phyloP scores from a whole-genome alignment of 345 rosid genomes.

The Anacardium occidentale region DNA sequence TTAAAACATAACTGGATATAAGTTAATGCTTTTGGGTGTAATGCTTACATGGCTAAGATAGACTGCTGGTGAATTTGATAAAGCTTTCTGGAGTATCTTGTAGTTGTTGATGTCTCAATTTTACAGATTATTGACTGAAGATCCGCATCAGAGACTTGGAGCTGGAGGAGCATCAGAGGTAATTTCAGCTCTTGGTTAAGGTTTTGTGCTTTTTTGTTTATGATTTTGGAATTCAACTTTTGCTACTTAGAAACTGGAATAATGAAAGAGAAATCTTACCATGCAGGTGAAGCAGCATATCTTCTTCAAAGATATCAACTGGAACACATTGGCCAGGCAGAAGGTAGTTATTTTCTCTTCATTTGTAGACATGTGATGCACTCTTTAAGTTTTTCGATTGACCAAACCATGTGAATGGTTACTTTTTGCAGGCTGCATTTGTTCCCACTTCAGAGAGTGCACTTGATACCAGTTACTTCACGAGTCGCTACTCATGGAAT shows the following conservation, averaged over 20 bases:
- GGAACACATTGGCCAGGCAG: slow-evolving; percentile 98
- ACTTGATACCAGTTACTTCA: slow-evolving; percentile 94
- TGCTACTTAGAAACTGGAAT: slow-evolving; percentile 13
- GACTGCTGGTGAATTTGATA: background rate
- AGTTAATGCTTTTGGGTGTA: background rate
- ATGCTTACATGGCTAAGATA: background rate
- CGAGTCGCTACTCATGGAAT: slow-evolving; percentile 94
- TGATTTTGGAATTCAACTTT: background rate
- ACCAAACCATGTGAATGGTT: too few species aligned
- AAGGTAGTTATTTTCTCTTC: slow-evolving; percentile 48
- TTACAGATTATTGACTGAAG: slow-evolving; percentile 89
- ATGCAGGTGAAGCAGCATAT: slow-evolving; percentile 85
- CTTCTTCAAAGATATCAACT: slow-evolving; percentile 89
- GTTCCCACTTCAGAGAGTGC: slow-evolving; percentile 95
- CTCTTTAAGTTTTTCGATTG: too few species aligned
- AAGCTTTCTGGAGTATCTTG: slow-evolving; percentile 5
- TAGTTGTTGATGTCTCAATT: slow-evolving; percentile 13
- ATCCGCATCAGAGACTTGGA: slow-evolving; percentile 97
- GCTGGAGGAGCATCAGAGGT: slow-evolving; percentile 95
- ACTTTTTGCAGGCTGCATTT: slow-evolving; percentile 74
- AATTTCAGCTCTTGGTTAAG: slow-evolving; percentile 17
- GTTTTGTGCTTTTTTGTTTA: slow-evolving; percentile 2
- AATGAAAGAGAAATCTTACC: slow-evolving; percentile 15
- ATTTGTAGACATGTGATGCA: background rate
- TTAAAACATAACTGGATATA: background rate